Conservation (phyloP, 331 rosid genomes). For the Saraca asoca region DNA sequence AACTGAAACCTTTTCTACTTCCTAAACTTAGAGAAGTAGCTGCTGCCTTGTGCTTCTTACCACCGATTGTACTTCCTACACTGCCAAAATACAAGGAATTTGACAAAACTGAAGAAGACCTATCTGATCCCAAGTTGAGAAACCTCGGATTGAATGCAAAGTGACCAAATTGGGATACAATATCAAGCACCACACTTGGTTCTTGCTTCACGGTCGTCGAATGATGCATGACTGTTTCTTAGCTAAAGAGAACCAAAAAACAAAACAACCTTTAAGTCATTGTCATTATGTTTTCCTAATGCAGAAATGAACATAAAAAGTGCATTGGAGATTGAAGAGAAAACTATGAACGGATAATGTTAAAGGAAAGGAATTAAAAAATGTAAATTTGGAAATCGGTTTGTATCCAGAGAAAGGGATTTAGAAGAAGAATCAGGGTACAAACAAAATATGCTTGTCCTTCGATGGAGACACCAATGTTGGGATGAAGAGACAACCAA, state of each 20-base stretch:
- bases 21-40: conserved; percentile 54
- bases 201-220: conserved; percentile 55
- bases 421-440: not conserved
- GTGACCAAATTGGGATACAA: conserved; percentile 58
- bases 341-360: not conserved
- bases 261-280: not conserved
- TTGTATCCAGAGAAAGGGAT: not conserved
- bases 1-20: conserved; percentile 35
- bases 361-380: not conserved
- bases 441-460: not conserved
- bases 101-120: conserved; percentile 43
- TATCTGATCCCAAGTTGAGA: conserved; percentile 41
- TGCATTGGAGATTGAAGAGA: not conserved
- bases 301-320: not conserved
- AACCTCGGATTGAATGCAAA: conserved; percentile 46
- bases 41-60: conserved; percentile 34
- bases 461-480: not conserved
- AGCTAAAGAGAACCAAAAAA: not conserved
- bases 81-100: conserved; percentile 49
- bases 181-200: conserved; percentile 45
- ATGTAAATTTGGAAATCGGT: not conserved
- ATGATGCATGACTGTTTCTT: conserved; percentile 48
- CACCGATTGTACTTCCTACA: conserved; percentile 18
- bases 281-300: too few species aligned
- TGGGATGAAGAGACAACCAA: not conserved